Percentiles rank a stretch among this genome's conserved stretches.
Evolutionary conservation across 371 early-diverging fungal species (phyloP).

Genomic region (Actinomucor elegans): DNA sequence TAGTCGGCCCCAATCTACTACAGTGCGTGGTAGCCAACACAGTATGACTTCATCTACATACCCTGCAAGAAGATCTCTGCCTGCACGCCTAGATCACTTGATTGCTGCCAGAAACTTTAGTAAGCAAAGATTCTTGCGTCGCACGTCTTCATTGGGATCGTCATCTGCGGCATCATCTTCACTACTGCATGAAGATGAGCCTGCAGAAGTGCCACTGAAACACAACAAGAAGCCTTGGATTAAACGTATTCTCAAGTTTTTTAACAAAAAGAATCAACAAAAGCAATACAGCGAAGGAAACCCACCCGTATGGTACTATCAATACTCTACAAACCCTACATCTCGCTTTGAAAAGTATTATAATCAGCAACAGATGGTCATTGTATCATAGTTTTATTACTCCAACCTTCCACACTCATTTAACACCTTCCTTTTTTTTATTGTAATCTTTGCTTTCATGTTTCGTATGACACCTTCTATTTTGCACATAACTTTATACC

Average conservation of each 20-base stretch:
- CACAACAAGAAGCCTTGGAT: slow-evolving; percentile 10
- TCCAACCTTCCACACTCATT: neutral
- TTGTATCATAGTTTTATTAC: neutral
- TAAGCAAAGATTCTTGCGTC: neutral
- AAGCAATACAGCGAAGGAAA: neutral
- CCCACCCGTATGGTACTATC: slow-evolving; percentile 18
- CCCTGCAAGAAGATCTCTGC: slow-evolving; percentile 15
- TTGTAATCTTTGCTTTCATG: too few species aligned
- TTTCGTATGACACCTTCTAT: too few species aligned
- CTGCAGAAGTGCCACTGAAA: neutral
- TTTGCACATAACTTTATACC: too few species aligned
- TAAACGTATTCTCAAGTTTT: slow-evolving; percentile 15
- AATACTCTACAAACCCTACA: slow-evolving; percentile 15
- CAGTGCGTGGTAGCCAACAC: neutral
- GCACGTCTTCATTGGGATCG: slow-evolving; percentile 2
- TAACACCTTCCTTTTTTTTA: neutral
- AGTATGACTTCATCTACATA: slow-evolving; percentile 2
- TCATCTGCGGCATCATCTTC: neutral
- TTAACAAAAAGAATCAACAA: slow-evolving; percentile 4
- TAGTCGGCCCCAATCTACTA: neutral
- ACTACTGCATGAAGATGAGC: neutral
- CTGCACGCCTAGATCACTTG: neutral
- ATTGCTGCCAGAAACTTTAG: neutral
- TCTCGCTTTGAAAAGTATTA: slow-evolving; percentile 8
- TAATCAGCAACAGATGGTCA: slow-evolving; percentile 1